Evolutionary conservation across 2,329 filamentous ascomycete genomes (phyloP).

Genomic region (Aureobasidium namibiae): DNA sequence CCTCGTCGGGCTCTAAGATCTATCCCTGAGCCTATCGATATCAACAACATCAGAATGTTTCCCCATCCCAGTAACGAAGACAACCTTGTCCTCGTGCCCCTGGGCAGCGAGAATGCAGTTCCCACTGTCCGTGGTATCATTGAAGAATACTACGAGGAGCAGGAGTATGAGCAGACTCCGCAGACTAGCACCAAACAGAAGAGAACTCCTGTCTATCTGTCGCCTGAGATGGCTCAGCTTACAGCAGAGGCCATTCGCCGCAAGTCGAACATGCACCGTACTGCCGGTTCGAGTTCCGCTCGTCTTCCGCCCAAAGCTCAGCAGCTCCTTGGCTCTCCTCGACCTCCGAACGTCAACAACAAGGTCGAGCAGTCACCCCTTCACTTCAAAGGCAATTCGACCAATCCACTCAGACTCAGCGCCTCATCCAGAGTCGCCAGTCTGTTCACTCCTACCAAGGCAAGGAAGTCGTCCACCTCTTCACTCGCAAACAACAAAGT

Average conservation of each 20-base stretch:
- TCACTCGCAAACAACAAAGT: background rate
- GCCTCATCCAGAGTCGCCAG: background rate
- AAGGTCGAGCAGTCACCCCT: background rate
- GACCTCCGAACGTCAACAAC: background rate
- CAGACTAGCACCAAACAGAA: constrained; percentile 27
- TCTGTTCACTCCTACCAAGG: background rate
- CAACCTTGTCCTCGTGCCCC: constrained; percentile 22
- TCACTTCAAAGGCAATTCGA: background rate
- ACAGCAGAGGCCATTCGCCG: background rate
- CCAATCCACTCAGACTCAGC: background rate
- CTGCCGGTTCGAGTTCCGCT: background rate
- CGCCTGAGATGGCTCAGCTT: background rate
- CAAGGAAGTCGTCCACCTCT: background rate
- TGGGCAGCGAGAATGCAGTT: constrained; percentile 19
- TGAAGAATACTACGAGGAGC: constrained; percentile 31
- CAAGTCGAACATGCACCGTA: background rate
- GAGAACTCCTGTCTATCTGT: constrained; percentile 21
- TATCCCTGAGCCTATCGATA: background rate
- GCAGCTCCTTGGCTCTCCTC: constrained; percentile 6
- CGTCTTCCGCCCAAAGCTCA: constrained; percentile 10
- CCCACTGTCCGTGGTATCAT: constrained; percentile 32
- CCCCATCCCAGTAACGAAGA: background rate
- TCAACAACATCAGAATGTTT: background rate
- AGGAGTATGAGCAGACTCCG: constrained; percentile 18
- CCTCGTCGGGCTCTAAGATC: background rate